These are phyloP conservation scores for Clarireedia homoeocarpa DNA, from an alignment of 2,329 filamentous ascomycete genomes.

Conservation along the genomic window DNA sequence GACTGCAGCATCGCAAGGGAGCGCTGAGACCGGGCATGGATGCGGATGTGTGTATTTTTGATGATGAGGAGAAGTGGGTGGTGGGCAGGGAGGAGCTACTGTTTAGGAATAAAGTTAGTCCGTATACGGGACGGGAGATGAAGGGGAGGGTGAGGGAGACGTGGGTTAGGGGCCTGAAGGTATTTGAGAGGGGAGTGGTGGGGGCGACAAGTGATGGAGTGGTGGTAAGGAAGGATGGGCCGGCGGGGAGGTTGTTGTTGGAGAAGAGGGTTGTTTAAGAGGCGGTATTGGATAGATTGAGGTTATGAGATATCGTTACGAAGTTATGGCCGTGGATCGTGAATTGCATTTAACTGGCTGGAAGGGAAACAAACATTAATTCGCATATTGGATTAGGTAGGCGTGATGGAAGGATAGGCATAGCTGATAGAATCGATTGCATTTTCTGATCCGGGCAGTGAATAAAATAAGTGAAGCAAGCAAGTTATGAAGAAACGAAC, in stretches of 20 bases:
- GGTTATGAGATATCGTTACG: not conserved
- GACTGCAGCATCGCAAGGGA: constrained; percentile 75
- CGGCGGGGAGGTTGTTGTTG: constrained; percentile 42
- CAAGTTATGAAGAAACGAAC: no score
- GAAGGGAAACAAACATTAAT: no score
- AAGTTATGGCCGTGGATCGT: not conserved
- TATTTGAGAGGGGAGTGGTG: constrained; percentile 24
- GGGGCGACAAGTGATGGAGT: constrained; percentile 29
- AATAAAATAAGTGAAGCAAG: no score
- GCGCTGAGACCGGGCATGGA: constrained; percentile 74
- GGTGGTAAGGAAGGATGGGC: constrained; percentile 38
- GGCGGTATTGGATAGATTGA: not conserved
- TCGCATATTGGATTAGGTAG: no score
- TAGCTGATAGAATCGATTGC: no score
- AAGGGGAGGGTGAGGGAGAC: constrained; percentile 38
- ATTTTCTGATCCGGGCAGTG: no score
- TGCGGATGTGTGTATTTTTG: constrained; percentile 87
- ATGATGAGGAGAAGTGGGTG: constrained; percentile 71
- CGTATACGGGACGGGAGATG: constrained; percentile 53
- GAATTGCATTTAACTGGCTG: no score
- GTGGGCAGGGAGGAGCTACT: constrained; percentile 74
- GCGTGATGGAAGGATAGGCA: no score
- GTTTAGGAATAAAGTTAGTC: constrained; percentile 37
- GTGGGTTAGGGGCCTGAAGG: constrained; percentile 27
- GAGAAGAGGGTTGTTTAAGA: constrained; percentile 31